A percentile compares a stretch with the other conserved stretches of the same genome.
Conservation (phyloP, 129 eudicot species). For the Artemisia tridentata region DNA sequence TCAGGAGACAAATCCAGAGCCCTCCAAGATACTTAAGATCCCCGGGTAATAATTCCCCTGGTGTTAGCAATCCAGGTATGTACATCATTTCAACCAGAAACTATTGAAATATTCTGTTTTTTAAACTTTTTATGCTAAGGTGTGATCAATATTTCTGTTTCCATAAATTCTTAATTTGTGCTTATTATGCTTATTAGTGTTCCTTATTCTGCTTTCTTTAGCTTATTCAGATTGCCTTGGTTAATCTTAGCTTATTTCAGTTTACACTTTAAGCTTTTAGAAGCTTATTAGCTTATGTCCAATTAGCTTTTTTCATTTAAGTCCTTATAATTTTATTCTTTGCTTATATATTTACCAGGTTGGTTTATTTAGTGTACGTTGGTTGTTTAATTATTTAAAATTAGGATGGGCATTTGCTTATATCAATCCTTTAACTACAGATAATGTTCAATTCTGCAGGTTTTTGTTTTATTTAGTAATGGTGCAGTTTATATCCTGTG, state of each 20-base stretch:
- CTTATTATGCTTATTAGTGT: too few species aligned
- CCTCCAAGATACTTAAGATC: slow-evolving; percentile 71
- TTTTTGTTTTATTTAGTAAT: slow-evolving; percentile 81
- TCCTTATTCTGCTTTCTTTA: too few species aligned
- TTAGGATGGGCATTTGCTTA: slow-evolving; percentile 1
- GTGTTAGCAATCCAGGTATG: slow-evolving; percentile 69
- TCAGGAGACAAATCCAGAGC: slow-evolving; percentile 73
- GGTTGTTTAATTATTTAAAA: slow-evolving; percentile 4
- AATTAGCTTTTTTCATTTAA: too few species aligned
- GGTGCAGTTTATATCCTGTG: slow-evolving; percentile 83
- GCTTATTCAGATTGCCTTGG: too few species aligned
- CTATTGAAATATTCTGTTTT: not conserved
- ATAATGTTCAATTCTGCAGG: slow-evolving; percentile 46
- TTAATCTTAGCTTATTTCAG: too few species aligned
- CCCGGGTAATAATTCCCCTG: slow-evolving; percentile 55
- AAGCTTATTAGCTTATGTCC: too few species aligned
- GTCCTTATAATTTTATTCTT: too few species aligned
- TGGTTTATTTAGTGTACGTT: slow-evolving; percentile 82
- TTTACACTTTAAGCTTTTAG: too few species aligned
- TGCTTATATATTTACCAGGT: too few species aligned
- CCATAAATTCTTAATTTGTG: too few species aligned
- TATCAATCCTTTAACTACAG: not conserved
- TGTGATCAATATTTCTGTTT: not conserved
- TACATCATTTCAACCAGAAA: slow-evolving; percentile 7
- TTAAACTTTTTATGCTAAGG: too few species aligned